Evolutionary conservation across 2,329 filamentous ascomycete genomes (phyloP).

Genomic region (Calonectria henricotiae): DNA sequence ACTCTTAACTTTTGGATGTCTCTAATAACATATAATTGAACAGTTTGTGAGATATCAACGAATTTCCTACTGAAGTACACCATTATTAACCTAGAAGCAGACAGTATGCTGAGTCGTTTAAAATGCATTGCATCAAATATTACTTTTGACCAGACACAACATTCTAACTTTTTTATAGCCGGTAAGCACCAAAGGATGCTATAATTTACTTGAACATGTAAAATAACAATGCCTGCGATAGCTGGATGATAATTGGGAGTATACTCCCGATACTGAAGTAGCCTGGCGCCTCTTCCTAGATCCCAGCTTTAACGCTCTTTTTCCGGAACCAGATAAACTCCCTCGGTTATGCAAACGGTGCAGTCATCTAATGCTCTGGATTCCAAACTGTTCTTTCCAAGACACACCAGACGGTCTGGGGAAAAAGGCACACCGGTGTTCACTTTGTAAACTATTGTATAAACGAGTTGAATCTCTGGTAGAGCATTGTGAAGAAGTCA

Average conservation of each 20-base stretch:
- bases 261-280: not conserved
- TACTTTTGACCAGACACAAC: not conserved
- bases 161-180: not conserved
- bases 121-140: too few species aligned
- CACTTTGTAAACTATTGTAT: not conserved
- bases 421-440: not conserved
- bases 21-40: not conserved
- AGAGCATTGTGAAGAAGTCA: not conserved
- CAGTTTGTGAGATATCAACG: not conserved
- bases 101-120: not conserved
- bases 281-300: slow-evolving; percentile 2
- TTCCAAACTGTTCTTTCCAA: not conserved
- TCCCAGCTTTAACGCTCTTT: too few species aligned
- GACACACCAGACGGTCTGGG: not conserved
- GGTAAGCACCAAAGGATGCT: not conserved
- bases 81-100: not conserved
- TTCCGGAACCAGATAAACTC: rapidly evolving
- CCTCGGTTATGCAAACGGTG: not conserved
- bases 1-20: not conserved
- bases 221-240: not conserved
- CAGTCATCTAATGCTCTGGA: not conserved
- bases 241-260: slow-evolving; percentile 12
- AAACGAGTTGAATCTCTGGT: too few species aligned
- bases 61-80: too few species aligned
- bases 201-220: not conserved